Percentiles rank a stretch among this genome's conserved stretches.
Conservation (phyloP, 371 early-diverging fungal species). For the Rhizopus microsporus region DNA sequence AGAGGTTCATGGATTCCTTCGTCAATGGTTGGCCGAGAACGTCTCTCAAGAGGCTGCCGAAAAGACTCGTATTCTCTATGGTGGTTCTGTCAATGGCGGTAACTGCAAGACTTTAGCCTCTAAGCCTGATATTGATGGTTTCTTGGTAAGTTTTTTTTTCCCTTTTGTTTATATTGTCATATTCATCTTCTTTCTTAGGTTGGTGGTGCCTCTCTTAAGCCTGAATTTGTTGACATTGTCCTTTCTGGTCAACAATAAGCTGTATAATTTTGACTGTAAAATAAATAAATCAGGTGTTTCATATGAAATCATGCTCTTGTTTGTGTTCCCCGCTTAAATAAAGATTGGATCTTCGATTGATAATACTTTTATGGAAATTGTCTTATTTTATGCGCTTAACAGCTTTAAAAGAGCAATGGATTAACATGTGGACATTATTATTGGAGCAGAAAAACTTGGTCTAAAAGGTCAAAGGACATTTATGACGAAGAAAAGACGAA, state of each 20-base stretch:
- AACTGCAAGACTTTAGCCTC: constrained; percentile 66
- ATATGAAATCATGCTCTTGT: constrained; percentile 20
- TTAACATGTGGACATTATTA: too few relatives aligned
- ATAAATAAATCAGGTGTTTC: constrained; percentile 3
- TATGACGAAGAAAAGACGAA: too few relatives aligned
- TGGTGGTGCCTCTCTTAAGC: constrained; percentile 97
- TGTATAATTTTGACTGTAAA: background rate
- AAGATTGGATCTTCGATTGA: too few relatives aligned
- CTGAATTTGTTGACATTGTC: constrained; percentile 79
- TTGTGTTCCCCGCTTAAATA: background rate
- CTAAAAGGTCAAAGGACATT: too few relatives aligned
- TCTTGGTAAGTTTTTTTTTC: constrained; percentile 67
- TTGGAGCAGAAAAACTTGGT: too few relatives aligned
- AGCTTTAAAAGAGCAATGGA: too few relatives aligned
- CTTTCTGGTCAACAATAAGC: constrained; percentile 46
- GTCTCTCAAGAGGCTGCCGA: constrained; percentile 85
- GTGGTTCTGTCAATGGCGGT: constrained; percentile 85
- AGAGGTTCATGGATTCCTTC: constrained; percentile 91
- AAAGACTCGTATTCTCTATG: constrained; percentile 95
- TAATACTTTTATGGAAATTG: too few relatives aligned
- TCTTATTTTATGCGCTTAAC: too few relatives aligned
- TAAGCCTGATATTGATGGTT: constrained; percentile 95
- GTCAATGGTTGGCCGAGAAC: constrained; percentile 83
- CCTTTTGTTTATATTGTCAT: background rate
- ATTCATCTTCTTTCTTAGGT: constrained; percentile 40